Base-by-base conservation (phyloP, 2,329 filamentous ascomycete genomes). In the Dactylellina haptotyla region DNA sequence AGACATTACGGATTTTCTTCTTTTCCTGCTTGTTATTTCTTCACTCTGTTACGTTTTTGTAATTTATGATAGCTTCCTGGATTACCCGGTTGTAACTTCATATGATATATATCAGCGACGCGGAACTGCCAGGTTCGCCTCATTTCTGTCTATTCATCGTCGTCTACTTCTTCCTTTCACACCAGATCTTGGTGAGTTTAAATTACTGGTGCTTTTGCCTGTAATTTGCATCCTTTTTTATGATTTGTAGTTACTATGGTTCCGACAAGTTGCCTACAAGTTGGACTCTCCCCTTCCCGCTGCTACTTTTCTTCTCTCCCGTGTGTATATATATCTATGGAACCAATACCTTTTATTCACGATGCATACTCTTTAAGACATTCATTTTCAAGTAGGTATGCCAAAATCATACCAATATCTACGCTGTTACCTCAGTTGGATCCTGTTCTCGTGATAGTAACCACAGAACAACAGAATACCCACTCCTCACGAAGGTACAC, bases 211-310 rank as follows among this genome's bases (percentile, higher is more conserved):
- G 14, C n/a, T 41, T 37, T 43, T 41, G 45, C 12, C 51, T 62
- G 45, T 51, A 62, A 62, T 62, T n/a, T 48, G 37, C 58, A 45
- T 50, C 23, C 37, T 32, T 34, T 32, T 18, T 48, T 34, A 4
- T 59, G 41, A 32, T 43, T 32, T 59, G 37, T n/a, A n/a, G n/a
- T n/a, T n/a, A n/a, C n/a, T n/a, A n/a, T n/a, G n/a, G n/a, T n/a
- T n/a, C n/a, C n/a, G n/a, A n/a, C n/a, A n/a, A n/a, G n/a, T n/a
- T n/a, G n/a, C n/a, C n/a, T n/a, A n/a, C n/a, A n/a, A n/a, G n/a
- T n/a, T n/a, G n/a, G n/a, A n/a, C n/a, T 16, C 14, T 34, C 14
- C 32, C 14, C 32, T 34, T 34, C 14, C 14, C 32, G 5, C 14
- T 34, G 32, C 14, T 34, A 5, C 32, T 34, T 34, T 14, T 34